phyloP scores from a whole-genome alignment of 306 rosid genomes.

The Cucumis sativus region DNA sequence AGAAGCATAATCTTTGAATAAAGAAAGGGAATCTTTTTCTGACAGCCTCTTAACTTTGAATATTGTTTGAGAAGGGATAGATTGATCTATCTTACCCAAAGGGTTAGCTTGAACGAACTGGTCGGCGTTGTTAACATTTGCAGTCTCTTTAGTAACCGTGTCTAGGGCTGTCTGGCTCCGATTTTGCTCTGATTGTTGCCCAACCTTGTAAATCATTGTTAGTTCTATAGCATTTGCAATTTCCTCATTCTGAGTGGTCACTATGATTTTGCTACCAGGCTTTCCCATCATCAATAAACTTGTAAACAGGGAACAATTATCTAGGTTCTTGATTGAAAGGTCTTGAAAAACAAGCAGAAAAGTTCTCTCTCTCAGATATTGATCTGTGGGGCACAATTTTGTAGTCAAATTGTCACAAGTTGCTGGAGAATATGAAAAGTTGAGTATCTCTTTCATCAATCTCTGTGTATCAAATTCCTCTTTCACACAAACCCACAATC shows the following conservation, averaged over 20 bases:
- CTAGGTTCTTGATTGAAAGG: neutral
- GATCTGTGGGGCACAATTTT: neutral
- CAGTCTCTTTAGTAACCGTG: too few species aligned
- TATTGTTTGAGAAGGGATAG: neutral
- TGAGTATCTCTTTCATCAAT: neutral
- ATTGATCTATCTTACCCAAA: neutral
- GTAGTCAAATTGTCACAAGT: neutral
- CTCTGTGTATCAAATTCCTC: neutral
- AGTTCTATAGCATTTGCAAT: neutral
- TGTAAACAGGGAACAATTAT: neutral
- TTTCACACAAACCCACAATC: neutral
- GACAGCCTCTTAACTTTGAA: neutral
- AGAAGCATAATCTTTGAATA: neutral
- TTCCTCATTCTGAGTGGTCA: neutral
- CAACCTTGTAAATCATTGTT: neutral
- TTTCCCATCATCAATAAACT: neutral
- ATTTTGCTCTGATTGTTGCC: neutral
- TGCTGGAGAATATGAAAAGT: neutral
- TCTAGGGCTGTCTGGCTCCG: neutral
- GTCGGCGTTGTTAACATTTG: too few species aligned
- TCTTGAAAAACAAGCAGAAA: neutral
- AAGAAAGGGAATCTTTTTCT: neutral
- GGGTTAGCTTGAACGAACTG: neutral
- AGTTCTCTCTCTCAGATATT: neutral
- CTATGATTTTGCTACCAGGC: neutral